Percentiles rank a stretch among this genome's conserved stretches.
phyloP scores from a whole-genome alignment of 306 rosid species.

The Glycine tomentella region DNA sequence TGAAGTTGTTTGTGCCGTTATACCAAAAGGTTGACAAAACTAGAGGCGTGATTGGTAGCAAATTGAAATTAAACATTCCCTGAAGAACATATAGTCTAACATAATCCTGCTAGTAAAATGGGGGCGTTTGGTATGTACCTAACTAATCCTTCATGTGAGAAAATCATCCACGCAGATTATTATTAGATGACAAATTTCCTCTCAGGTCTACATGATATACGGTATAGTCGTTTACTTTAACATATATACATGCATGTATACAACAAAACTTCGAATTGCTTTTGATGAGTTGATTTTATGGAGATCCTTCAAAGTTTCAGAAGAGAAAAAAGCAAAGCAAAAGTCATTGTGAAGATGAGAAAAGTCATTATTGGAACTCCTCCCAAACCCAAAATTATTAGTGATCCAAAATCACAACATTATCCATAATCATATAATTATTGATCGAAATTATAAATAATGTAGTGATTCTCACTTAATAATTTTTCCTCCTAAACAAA shows the following conservation, averaged over 20 bases:
- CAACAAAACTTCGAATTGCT: not conserved
- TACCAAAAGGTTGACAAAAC: slow-evolving; percentile 60
- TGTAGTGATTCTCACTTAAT: too few relatives aligned
- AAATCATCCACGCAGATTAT: slow-evolving; percentile 18
- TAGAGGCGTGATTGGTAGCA: slow-evolving; percentile 28
- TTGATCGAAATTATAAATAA: too few relatives aligned
- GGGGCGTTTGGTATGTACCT: slow-evolving; percentile 47
- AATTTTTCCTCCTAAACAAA: not conserved
- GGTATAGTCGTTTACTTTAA: not conserved
- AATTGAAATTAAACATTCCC: slow-evolving; percentile 42
- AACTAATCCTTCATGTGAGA: slow-evolving; percentile 41
- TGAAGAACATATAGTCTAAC: slow-evolving; percentile 16
- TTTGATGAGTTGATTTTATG: slow-evolving; percentile 9
- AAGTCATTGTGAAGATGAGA: slow-evolving; percentile 13
- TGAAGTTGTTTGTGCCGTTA: slow-evolving; percentile 58
- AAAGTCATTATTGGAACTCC: slow-evolving; percentile 31
- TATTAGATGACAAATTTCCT: slow-evolving; percentile 16
- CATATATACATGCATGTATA: not conserved
- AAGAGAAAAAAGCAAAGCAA: not conserved
- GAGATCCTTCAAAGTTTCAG: slow-evolving; percentile 4
- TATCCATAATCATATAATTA: too few relatives aligned
- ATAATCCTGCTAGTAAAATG: slow-evolving; percentile 33
- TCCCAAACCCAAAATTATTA: not conserved
- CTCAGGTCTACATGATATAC: not conserved
- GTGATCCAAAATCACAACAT: too few relatives aligned